Base-by-base conservation (phyloP, 768 basidiomycete species). In the Holtermanniella nyarrowii region DNA sequence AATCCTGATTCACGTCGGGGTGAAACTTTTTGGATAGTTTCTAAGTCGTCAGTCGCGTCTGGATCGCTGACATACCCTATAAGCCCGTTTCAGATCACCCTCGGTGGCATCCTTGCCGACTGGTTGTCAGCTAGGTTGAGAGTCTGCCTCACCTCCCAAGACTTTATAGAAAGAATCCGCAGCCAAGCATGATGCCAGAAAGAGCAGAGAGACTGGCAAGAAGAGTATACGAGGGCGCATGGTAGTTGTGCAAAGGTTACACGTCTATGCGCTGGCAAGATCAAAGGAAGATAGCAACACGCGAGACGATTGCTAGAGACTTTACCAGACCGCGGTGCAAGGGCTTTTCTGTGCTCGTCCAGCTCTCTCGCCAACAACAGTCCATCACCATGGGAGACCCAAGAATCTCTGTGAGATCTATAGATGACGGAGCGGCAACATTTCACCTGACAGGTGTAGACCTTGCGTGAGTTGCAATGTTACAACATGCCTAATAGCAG, bases 381-480 rank as follows among this genome's bases (percentile, higher is more conserved):
- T n/a, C n/a, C n/a, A n/a, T n/a, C n/a, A n/a, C n/a, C n/a, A 67
- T 62, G 24, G 62, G 64, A 40, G 62, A 67, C 48, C 65, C 65
- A 4, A 26, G 63, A 43, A 40, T 67, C 5, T 42, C 64, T 18
- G 59, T 71, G 20, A 31, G 67, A 42, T 59, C 53, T 59, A 74
- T 93, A 48, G 83, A 86, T 66, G 81, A 80, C 65, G 87, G 93
- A 65, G 77, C 80, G 54, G 88, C 90, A 56, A 85, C 88, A 64
- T 97, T 97, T 63, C 83, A 91, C 12, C 76, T 99, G 11, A 85
- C 88, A 70, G 93, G 95, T 79, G 91, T 96, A 31, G 91, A 97
- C 73, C 78, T 96, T 66, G 87, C 86, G 89, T 93, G 71, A 72
- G 88, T 64, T 24, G 26, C n/a, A n/a, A n/a, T n/a, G 22, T 44